Base-by-base conservation (phyloP, 139 green algal species). In the Volvox reticuliferus region DNA sequence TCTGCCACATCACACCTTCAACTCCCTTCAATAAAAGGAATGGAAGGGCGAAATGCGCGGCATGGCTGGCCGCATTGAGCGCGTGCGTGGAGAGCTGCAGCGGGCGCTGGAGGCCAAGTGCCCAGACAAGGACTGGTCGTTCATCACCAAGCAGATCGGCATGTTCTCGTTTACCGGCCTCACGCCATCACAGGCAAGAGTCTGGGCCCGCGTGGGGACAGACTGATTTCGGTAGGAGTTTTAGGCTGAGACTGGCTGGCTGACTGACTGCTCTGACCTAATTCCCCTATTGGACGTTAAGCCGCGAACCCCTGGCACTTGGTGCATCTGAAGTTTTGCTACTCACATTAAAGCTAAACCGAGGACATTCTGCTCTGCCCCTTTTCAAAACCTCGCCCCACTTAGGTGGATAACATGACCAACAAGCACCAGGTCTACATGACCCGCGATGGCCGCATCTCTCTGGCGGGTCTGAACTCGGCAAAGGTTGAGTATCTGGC, bases 371-470 rank as follows among this genome's bases (percentile, higher is more conserved):
- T n/a, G 80, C 55, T n/a, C 35, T 36, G 73, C n/a, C n/a, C n/a
- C n/a, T n/a, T n/a, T n/a, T n/a, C n/a, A n/a, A n/a, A n/a, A 79
- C 9, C 73, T 44, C 73, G 6, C 32, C 26, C 73, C 73, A 12
- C 9, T 33, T 92, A 98, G 96, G 97, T 99, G 36, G 97, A 98
- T 67, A 97, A 98, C 95, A 99, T 99, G 98, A 99, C 96, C 62
- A 97, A 97, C 87, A 98, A 98, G 94, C 96, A 97, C 93, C 94
- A 97, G 50, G 89, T 99, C 17, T 99, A 98, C 96, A 99, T 99
- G 98, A 99, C 98, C 14, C 96, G 96, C 44, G 98, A 99, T 92
- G 98, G 98, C 28, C 96, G 98, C 81, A 99, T 99, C 89, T 98
- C 95, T 1, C 92, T 99, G 89, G 98, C 98, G 12, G 98, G 98